Conservation (phyloP, 2,329 filamentous ascomycete genomes). For the Colletotrichum tropicale region DNA sequence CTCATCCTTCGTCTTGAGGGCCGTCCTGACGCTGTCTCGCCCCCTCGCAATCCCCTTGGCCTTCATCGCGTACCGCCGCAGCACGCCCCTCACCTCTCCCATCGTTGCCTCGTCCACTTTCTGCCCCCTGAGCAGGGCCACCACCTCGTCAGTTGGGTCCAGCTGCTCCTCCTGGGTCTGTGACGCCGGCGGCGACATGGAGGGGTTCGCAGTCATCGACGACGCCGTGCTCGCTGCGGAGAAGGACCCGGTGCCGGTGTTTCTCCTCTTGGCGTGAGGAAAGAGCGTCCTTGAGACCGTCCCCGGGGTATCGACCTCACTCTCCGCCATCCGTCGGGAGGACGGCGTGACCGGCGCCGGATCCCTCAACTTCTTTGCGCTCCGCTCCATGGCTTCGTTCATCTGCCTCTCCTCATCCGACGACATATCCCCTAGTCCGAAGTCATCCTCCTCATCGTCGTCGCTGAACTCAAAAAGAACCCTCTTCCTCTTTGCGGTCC, state of each 20-base stretch:
- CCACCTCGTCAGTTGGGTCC: slow-evolving; percentile 50
- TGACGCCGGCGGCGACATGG: neutral
- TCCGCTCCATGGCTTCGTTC: slow-evolving; percentile 37
- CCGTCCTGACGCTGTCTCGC: slow-evolving; percentile 68
- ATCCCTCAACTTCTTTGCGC: slow-evolving; percentile 28
- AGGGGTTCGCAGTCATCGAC: slow-evolving; percentile 11
- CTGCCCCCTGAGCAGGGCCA: slow-evolving; percentile 51
- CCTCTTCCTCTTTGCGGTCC: slow-evolving; percentile 32
- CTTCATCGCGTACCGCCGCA: slow-evolving; percentile 61
- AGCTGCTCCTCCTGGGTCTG: slow-evolving; percentile 24
- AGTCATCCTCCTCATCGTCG: slow-evolving; percentile 14
- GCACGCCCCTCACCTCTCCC: slow-evolving; percentile 42
- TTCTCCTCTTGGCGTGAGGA: slow-evolving; percentile 33
- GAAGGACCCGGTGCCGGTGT: slow-evolving; percentile 31
- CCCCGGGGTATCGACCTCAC: slow-evolving; percentile 36
- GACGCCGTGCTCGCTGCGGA: slow-evolving; percentile 16
- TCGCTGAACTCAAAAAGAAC: slow-evolving; percentile 24
- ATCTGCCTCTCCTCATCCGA: slow-evolving; percentile 45
- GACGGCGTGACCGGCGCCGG: slow-evolving; percentile 27
- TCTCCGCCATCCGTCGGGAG: slow-evolving; percentile 23
- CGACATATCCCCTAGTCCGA: slow-evolving; percentile 33
- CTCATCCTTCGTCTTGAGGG: slow-evolving; percentile 66
- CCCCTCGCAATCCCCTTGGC: slow-evolving; percentile 67
- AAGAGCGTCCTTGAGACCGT: slow-evolving; percentile 39
- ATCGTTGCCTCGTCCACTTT: slow-evolving; percentile 41